Base-by-base conservation (phyloP, 164 flowering plant genomes). In the Taxillus chinensis region DNA sequence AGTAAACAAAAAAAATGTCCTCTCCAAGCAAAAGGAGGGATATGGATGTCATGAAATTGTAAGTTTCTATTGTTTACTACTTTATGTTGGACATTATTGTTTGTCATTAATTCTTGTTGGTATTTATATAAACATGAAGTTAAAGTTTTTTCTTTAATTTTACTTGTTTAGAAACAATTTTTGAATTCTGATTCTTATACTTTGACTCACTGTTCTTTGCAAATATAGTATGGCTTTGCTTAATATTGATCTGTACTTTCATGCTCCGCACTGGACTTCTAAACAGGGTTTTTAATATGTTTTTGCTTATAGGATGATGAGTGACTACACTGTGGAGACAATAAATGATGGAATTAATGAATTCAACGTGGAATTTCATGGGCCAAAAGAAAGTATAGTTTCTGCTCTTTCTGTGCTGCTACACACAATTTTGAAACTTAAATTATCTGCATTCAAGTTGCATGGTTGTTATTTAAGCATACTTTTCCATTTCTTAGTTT, bases 341-440 rank as follows among this genome's bases (percentile, higher is more conserved):
- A 82, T 89, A 70, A 86, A 87, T 76, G 98, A 92, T 74, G 90
- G 96, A 45, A 78, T 92, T 51, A 84, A 71, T 66, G 92, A 92
- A 70, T 87, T 92, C 78, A 86, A 87, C 64, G 96, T 92, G 73
- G 83, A 86, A 56, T 87, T 92, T 66, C 90, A 92, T 73, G 98
- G 98, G 16, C 98, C 98, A 43, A 92, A 92, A 89, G 92, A 89
- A 70, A 92, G 96, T 92, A 89, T 41, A 41, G 49, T 56, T 10
- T 50, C 58, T 62, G 43, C 56, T 39, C 58, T 14, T 11, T n/a
- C 48, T 53, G 27, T 27, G 56, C 52, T 10, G n/a, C n/a, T 27
- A 27, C 27, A 27, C 27, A 27, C 27, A 27, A 27, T 27, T 27
- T 27, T 27, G 27, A 27, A 27, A 27, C 27, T 27, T 27, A 27